Evolutionary conservation across 2,329 filamentous ascomycete genomes (phyloP).

Genomic region (Truncatella angustata): DNA sequence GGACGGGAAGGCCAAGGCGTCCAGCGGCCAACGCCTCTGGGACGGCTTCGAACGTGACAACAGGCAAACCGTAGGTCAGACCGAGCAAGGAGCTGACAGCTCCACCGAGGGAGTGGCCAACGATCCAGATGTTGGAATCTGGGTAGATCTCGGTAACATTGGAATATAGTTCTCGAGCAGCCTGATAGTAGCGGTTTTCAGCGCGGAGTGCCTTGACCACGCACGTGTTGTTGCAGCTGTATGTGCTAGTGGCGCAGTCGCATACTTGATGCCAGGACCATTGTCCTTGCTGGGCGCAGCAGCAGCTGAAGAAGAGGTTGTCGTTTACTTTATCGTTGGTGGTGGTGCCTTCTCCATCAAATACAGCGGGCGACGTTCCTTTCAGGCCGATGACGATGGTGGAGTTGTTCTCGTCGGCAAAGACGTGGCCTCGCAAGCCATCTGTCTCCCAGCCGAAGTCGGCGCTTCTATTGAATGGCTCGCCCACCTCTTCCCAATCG

Average conservation of each 20-base stretch:
- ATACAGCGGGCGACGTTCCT: constrained; percentile 85
- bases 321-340: constrained; percentile 98
- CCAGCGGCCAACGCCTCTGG: constrained; percentile 85
- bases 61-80: constrained; percentile 85
- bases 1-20: constrained; percentile 80
- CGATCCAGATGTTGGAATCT: constrained; percentile 79
- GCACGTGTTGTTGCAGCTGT: constrained; percentile 90
- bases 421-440: constrained; percentile 88
- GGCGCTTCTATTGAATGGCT: constrained; percentile 77
- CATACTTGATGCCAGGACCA: constrained; percentile 91
- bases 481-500: constrained; percentile 81
- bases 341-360: constrained; percentile 94
- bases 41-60: constrained; percentile 90
- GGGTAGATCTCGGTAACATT: constrained; percentile 92
- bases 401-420: constrained; percentile 78
- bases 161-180: constrained; percentile 83
- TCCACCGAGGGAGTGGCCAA: constrained; percentile 90
- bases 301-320: constrained; percentile 97
- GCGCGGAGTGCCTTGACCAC: constrained; percentile 70
- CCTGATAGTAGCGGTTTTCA: constrained; percentile 89
- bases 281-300: constrained; percentile 89
- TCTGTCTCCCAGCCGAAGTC: constrained; percentile 93
- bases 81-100: constrained; percentile 85
- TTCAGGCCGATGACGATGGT: constrained; percentile 92
- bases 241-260: constrained; percentile 84